Evolutionary conservation across 2,329 filamentous ascomycete genomes (phyloP), one percentile per base, ranked within the genome.

Genomic region (Stenocarpella maydis): DNA sequence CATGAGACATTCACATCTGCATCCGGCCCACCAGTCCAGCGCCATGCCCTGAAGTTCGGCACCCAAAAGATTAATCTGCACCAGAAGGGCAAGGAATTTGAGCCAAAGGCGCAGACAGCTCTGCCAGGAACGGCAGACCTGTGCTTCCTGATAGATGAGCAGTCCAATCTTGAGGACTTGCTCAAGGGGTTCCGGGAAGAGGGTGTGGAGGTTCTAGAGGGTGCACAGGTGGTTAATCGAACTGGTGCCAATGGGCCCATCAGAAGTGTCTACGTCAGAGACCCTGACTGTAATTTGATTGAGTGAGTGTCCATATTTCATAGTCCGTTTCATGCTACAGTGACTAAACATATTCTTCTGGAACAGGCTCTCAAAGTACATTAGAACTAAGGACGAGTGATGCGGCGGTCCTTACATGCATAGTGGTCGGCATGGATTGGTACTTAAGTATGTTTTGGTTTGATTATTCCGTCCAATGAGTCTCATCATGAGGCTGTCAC

Each of bases 31-130:
- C 76, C 80, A 1, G 74, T 74, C 41, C 76, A 74, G 28, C 83
- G 88, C 15, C 82, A 86, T 69, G 86, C 87, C 0, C 80, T 90
- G 19, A 77, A 82, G 5, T 90, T 90, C 72, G 88, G 87, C 41
- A 74, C 72, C 1, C 86, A 88, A 71, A 90, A 90, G 77, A 86
- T 90, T 69, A 90, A 90, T 70, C 81, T 91, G 2, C 88, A 90
- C 74, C 81, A 87, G 72, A 78, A 80, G 14, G 87, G 87, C 8
- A 82, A 82, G 17, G 87, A 90, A 70, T 90, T 89, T 72, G 86
- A 88, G 69, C 88, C 88, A 3, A 89, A 89, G 74, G 88, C 88
- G 0, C 74, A 75, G 4, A 81, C 77, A 14, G 86, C 87, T 0
- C 79, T 85, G 65, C 85, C 86, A 0, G 88, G 88, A 0, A 88